A percentile compares a stretch with the other conserved stretches of the same genome.
phyloP scores from a whole-genome alignment of 1,284 basidiomycete species.

The Kalmanozyma brasiliensis region DNA sequence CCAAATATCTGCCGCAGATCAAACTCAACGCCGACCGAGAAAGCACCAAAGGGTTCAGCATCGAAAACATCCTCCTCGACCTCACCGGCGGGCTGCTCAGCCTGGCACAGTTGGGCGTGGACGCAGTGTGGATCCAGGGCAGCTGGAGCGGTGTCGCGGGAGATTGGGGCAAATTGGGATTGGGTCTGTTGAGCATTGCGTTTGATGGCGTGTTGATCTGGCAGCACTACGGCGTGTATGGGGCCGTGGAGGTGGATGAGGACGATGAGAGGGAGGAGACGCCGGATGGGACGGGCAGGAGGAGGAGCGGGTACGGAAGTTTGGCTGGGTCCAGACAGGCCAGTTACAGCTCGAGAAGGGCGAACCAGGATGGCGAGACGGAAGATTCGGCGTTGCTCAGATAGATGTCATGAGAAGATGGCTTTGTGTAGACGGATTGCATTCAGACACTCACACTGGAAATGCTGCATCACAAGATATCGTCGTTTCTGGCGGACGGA shows the following conservation, averaged over 20 bases:
- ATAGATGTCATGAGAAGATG: slow-evolving; percentile 2
- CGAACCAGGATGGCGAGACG: background rate
- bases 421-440: slow-evolving; percentile 3
- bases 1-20: slow-evolving; percentile 67
- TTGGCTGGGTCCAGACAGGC: too few relatives aligned
- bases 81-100: slow-evolving; percentile 66
- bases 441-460: background rate
- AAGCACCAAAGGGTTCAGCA: slow-evolving; percentile 68
- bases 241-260: slow-evolving; percentile 1
- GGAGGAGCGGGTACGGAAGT: background rate
- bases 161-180: slow-evolving; percentile 66
- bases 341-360: background rate
- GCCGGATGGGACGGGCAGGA: background rate
- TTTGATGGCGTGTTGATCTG: slow-evolving; percentile 68
- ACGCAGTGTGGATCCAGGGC: slow-evolving; percentile 52
- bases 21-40: slow-evolving; percentile 66
- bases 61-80: slow-evolving; percentile 69
- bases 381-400: slow-evolving; percentile 15
- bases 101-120: slow-evolving; percentile 60
- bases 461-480: slow-evolving; percentile 4
- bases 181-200: slow-evolving; percentile 66
- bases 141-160: slow-evolving; percentile 63
- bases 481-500: too few relatives aligned
- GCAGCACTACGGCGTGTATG: slow-evolving; percentile 69
- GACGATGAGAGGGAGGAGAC: background rate